phyloP scores from a whole-genome alignment of 2,329 filamentous ascomycete genomes.

The Diplodia corticola region DNA sequence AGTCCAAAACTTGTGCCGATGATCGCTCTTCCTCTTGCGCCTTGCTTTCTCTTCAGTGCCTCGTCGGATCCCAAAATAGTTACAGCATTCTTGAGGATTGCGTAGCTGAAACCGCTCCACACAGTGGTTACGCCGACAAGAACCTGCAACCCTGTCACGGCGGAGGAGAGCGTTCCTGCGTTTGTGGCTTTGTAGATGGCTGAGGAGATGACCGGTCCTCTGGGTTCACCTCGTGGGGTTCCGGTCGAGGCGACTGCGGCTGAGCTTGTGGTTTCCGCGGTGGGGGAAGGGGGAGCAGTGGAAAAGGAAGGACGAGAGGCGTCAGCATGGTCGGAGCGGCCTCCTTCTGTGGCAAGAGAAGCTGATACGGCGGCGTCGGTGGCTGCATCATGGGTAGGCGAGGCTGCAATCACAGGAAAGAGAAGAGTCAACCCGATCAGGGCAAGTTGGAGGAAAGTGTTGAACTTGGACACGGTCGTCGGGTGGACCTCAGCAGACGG shows the following conservation, averaged over 20 bases:
- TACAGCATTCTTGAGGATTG: constrained; percentile 87
- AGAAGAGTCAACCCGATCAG: constrained; percentile 84
- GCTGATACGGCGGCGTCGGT: constrained; percentile 12
- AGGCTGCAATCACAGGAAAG: constrained; percentile 66
- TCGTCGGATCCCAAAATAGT: constrained; percentile 68
- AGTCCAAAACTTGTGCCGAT: constrained; percentile 49
- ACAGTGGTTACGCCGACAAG: constrained; percentile 85
- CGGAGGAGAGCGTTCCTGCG: constrained; percentile 32
- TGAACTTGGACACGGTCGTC: constrained; percentile 81
- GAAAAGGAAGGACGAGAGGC: constrained; percentile 7
- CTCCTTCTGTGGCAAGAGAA: constrained; percentile 12
- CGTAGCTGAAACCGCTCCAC: constrained; percentile 91
- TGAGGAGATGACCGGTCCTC: neutral
- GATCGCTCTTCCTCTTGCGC: constrained; percentile 49
- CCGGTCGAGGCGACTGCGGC: neutral
- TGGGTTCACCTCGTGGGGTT: neutral
- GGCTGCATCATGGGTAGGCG: neutral
- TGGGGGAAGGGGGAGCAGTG: neutral
- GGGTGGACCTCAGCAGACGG: constrained; percentile 83
- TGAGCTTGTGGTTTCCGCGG: neutral
- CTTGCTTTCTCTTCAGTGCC: constrained; percentile 50
- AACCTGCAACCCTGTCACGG: constrained; percentile 58
- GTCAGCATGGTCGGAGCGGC: neutral
- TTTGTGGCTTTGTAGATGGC: neutral
- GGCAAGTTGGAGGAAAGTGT: constrained; percentile 87